phyloP scores from a whole-genome alignment of 176 grass and related monocot species.

The Cenchrus fungigraminus region DNA sequence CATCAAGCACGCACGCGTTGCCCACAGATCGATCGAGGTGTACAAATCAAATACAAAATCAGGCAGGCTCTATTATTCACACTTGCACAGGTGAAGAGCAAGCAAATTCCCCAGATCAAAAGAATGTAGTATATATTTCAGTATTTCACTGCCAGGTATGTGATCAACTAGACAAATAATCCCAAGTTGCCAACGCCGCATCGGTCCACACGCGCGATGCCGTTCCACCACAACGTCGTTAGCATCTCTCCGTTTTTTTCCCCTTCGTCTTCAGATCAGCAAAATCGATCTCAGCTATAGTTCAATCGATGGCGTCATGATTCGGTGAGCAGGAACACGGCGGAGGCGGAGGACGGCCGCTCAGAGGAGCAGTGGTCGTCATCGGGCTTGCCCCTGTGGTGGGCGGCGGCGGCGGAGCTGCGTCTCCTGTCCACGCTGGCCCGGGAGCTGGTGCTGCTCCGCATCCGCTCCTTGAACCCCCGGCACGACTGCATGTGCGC shows the following conservation, averaged over 20 bases:
- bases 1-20: neutral
- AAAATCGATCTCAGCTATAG: neutral
- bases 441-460: slow-evolving; percentile 18
- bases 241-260: neutral
- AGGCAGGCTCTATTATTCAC: neutral
- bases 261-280: neutral
- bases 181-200: neutral
- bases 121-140: no score
- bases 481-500: slow-evolving; percentile 72
- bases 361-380: neutral
- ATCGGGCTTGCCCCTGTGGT: neutral
- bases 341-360: neutral
- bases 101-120: neutral
- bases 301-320: neutral
- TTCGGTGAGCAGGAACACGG: slow-evolving; percentile 38
- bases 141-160: neutral
- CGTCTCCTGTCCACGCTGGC: neutral
- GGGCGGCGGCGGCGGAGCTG: neutral
- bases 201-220: neutral
- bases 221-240: neutral
- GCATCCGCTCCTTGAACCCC: slow-evolving; percentile 52
- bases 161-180: neutral
- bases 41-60: neutral
- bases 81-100: neutral
- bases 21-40: neutral